phyloP scores from a whole-genome alignment of 2,329 filamentous ascomycete species.

The Ophiosphaerella korrae region DNA sequence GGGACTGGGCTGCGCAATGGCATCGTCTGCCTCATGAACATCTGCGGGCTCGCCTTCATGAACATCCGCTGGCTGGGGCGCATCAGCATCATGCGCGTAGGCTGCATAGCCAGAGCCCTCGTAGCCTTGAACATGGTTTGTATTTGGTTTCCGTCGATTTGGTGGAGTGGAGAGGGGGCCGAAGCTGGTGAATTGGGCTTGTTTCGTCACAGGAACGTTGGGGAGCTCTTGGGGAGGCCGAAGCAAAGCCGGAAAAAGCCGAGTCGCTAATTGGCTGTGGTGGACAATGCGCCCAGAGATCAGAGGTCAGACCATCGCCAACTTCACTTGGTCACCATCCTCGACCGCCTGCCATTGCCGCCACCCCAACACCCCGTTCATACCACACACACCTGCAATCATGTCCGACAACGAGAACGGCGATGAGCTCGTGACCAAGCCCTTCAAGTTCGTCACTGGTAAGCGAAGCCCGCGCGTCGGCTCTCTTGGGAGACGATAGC shows the following conservation, averaged over 20 bases:
- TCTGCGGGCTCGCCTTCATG: constrained; percentile 44
- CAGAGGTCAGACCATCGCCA: constrained; percentile 35
- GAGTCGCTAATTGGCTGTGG: constrained; percentile 39
- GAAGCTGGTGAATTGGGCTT: constrained; percentile 32
- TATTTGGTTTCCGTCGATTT: constrained; percentile 30
- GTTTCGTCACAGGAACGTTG: constrained; percentile 35
- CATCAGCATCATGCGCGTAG: constrained; percentile 49
- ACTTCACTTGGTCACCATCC: constrained; percentile 38
- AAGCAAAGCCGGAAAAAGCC: constrained; percentile 28
- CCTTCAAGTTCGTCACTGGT: constrained; percentile 99
- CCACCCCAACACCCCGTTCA: constrained; percentile 22
- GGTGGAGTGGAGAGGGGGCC: constrained; percentile 28
- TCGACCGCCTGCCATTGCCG: constrained; percentile 39
- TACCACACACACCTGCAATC: constrained; percentile 58
- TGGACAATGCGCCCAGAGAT: constrained; percentile 36
- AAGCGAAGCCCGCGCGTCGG: constrained; percentile 51
- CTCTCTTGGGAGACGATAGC: constrained; percentile 21
- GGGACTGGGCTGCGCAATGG: constrained; percentile 65
- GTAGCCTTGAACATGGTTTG: constrained; percentile 44
- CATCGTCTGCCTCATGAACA: constrained; percentile 54
- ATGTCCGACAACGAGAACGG: constrained; percentile 73
- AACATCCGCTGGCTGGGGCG: constrained; percentile 47
- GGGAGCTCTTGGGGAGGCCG: constrained; percentile 23
- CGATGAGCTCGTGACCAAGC: constrained; percentile 91
- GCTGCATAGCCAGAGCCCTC: constrained; percentile 47